Base-by-base conservation (phyloP, 2,329 filamentous ascomycete genomes). In the Arthrobotrys conoides region DNA sequence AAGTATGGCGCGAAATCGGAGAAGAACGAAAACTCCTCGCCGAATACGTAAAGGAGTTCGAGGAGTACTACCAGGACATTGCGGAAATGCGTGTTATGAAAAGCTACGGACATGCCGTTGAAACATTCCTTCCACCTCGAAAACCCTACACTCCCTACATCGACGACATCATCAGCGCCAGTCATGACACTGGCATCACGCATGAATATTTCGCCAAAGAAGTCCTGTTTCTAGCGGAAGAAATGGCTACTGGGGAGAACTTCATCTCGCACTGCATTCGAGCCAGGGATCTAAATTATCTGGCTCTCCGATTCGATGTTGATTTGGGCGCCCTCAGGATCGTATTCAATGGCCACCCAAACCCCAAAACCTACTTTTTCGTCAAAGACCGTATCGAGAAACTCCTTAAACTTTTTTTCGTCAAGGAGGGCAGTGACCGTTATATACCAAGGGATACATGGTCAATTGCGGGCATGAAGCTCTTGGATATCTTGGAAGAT, bases 91-190 rank as follows among this genome's bases (percentile, higher is more conserved):
- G 68, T 16, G 8, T 16, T 27, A 27, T 49, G 24, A 24, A 27
- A 10, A 30, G 18, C 22, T 16, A 30, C 20, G 59, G 38, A 10
- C 6, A 24, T 1, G 3, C 22, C 1, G 57, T 61, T 18, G 68
- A 68, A 30, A 27, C 41, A 1, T 38, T 51, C n/a, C 18, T 41
- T 22, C 16, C 38, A 3, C 75, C 75, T 12, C 10, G 20, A 18
- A 78, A 72, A 27, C 75, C 68, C 1, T 53, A 69, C 24, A 68
- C 55, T 16, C 75, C 75, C 2, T 78, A 72, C 38, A 48, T 69
- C 18, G 75, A 78, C 36, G 75, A 78, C 24, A 68, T 78, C 27
- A 18, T 72, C 75, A 72, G 67, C 30, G 75, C 75, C 5, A 22
- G 68, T 4, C 20, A 53, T 14, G 75, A 78, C 38, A 57, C 68